Evolutionary conservation across 306 rosid genomes (phyloP), one percentile per base, ranked within the genome.

Genomic region (Vigna mungo): DNA sequence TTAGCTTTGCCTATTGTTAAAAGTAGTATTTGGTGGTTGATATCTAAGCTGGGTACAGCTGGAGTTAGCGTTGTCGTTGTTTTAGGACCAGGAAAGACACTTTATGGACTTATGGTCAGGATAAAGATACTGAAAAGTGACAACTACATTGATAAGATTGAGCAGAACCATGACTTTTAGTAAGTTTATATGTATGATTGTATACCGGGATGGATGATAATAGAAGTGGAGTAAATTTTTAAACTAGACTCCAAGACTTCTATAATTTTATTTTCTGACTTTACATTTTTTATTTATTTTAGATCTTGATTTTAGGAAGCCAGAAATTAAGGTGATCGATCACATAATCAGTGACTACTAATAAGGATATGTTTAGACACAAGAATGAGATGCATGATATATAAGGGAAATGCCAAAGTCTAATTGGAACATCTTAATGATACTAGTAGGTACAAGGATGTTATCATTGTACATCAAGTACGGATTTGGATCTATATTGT

Each of bases 31-130:
- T 56, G n/a, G 67, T 56, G 16, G 54, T 39, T 54, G 25, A 55
- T 55, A 72, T 55, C 21, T 36, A 39, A 55, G 67, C 21, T 20
- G 37, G 18, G 76, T 34, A 52, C 63, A 16, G 10, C 23, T 25
- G 66, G 77, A 56, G 74, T 32, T 16, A 48, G 54, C 73, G 47
- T 49, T 69, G 47, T 15, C 77, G 37, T 54, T 20, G 49, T 18
- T 20, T 43, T 13, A 16, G 55, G 56, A 15, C 18, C 25, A 23
- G 44, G 56, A 56, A 44, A 10, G 46, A 20, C 23, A 61, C 49
- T 52, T 39, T 12, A 4, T 12, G 49, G 15, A 12, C 49, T 44
- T 44, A 27, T 59, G 48, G 36, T 46, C 30, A 59, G 18, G 68
- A 65, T 72, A 7, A 71, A 37, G 64, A 53, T 14, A 71, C 52